These are phyloP conservation scores for Striga hermonthica DNA, from an alignment of 305 asterid genomes.

Conservation along the genomic window DNA sequence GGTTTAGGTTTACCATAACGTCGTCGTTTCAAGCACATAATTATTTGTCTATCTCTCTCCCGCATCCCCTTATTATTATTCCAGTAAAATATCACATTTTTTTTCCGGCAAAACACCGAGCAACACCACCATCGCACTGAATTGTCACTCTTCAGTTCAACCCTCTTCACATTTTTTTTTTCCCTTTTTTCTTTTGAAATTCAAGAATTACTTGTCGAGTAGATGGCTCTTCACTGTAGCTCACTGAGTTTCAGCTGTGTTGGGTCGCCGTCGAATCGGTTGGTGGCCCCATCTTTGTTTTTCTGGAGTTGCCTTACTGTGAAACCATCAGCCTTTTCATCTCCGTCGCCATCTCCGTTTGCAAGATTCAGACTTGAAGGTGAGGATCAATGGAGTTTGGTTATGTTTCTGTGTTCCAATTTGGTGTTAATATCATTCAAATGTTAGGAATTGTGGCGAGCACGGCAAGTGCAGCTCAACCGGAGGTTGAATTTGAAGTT, in stretches of 20 bases:
- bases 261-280: too few species aligned
- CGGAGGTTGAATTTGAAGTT: conserved; percentile 61
- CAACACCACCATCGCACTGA: conserved; percentile 32
- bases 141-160: conserved; percentile 41
- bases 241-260: too few species aligned
- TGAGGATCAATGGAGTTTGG: too few species aligned
- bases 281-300: too few species aligned
- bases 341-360: too few species aligned
- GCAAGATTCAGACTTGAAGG: too few species aligned
- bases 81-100: conserved; percentile 1
- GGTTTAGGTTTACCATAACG: conserved; percentile 26
- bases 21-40: neutral
- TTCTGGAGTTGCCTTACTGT: too few species aligned
- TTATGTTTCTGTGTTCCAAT: neutral
- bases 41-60: conserved; percentile 6
- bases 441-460: conserved; percentile 38
- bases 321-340: too few species aligned
- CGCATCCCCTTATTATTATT: conserved; percentile 5
- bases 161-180: conserved; percentile 29
- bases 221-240: too few species aligned
- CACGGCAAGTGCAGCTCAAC: conserved; percentile 36
- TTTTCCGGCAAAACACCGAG: conserved; percentile 7
- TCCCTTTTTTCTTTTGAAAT: neutral
- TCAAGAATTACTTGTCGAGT: too few species aligned
- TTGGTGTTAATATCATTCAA: conserved; percentile 1